Percentiles rank a stretch among this genome's conserved stretches.
Evolutionary conservation across 2,329 filamentous ascomycete species (phyloP).

Genomic region (Ceratocystis lukuohia): DNA sequence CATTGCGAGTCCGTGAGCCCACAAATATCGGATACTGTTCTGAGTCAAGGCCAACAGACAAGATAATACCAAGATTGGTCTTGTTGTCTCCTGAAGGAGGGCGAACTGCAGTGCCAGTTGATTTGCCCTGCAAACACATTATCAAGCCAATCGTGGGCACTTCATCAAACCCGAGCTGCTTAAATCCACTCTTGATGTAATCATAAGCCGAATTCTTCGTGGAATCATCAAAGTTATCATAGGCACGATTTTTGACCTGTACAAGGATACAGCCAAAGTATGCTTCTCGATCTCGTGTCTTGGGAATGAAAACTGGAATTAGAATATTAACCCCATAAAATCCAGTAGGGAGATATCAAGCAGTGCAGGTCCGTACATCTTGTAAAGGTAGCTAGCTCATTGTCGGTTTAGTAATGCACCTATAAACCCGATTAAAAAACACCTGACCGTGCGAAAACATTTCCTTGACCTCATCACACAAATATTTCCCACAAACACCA

Average conservation of each 20-base stretch:
- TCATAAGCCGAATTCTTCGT: no score
- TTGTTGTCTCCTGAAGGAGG: no score
- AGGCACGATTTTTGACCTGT: not conserved
- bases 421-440: not conserved
- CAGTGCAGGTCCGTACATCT: not conserved
- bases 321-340: not conserved
- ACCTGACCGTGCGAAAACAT: not conserved
- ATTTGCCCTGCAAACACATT: not conserved
- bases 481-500: no score
- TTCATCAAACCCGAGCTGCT: no score
- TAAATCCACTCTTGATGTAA: no score
- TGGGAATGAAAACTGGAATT: not conserved
- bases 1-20: no score
- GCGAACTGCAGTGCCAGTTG: no score
- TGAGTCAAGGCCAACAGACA: no score
- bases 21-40: no score
- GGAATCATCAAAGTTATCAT: no score
- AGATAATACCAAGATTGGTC: no score
- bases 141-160: not conserved
- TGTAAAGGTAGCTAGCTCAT: not conserved
- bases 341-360: not conserved
- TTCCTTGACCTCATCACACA: not conserved
- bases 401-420: not conserved
- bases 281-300: not conserved
- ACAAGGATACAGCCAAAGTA: not conserved